A percentile compares a stretch with the other conserved stretches of the same genome.
phyloP scores from a whole-genome alignment of 148 eudicot species.

The Pouteria glomerata region DNA sequence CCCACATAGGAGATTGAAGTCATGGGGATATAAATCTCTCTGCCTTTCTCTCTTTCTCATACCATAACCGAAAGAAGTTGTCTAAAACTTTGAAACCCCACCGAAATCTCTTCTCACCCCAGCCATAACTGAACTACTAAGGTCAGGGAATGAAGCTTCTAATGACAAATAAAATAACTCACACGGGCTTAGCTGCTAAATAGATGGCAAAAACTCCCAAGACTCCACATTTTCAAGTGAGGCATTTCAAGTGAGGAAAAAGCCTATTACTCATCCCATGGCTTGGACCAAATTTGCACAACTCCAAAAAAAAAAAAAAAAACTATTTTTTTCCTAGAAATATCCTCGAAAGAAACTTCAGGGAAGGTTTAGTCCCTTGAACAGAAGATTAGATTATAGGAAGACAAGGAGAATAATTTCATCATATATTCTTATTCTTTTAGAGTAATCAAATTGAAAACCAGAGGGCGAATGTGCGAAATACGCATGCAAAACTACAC shows the following conservation, averaged over 20 bases:
- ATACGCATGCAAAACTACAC: not conserved
- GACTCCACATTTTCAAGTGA: not conserved
- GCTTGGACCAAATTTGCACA: not conserved
- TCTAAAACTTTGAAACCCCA: not conserved
- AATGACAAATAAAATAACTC: not conserved
- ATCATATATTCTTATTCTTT: constrained; percentile 3
- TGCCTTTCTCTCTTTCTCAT: not conserved
- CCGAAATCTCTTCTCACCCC: not conserved
- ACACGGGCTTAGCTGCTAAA: not conserved
- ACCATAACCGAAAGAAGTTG: too few species aligned
- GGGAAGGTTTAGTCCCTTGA: not conserved
- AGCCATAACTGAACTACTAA: not conserved
- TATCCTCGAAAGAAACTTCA: not conserved
- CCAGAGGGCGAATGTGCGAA: not conserved
- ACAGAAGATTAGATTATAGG: not conserved
- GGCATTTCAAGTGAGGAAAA: not conserved
- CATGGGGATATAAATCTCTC: not conserved
- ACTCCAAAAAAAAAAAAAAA: too few species aligned
- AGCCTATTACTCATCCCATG: not conserved
- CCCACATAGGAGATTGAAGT: not conserved
- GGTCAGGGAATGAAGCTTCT: not conserved
- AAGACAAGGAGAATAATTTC: constrained; percentile 19
- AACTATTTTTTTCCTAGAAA: not conserved
- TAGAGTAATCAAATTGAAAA: not conserved
- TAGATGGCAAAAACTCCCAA: too few species aligned